These are phyloP conservation scores for Fusarium drepaniforme DNA, from an alignment of 2,329 filamentous ascomycete genomes.

Conservation along the genomic window DNA sequence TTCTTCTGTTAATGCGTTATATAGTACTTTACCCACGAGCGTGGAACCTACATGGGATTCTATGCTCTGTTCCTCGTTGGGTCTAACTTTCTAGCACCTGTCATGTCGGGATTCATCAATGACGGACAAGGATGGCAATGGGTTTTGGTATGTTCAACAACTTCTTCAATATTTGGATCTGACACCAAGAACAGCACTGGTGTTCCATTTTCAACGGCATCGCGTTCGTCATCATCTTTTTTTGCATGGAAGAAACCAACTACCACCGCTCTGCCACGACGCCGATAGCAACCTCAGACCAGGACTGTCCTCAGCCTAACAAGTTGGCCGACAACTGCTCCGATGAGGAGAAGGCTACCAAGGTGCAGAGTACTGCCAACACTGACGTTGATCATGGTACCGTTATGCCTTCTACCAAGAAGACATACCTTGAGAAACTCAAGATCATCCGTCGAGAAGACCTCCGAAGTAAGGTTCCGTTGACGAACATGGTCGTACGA, in stretches of 20 bases:
- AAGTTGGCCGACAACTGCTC: background rate
- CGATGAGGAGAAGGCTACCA: background rate
- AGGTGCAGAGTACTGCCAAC: background rate
- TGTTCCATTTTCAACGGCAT: constrained; percentile 16
- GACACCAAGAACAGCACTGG: constrained; percentile 3
- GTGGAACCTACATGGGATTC: constrained; percentile 15
- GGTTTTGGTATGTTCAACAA: constrained; percentile 10
- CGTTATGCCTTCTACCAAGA: background rate
- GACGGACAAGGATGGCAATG: constrained; percentile 24
- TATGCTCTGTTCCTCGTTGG: constrained; percentile 16
- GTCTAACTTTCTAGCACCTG: constrained; percentile 14
- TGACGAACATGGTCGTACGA: background rate
- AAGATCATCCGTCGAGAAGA: background rate
- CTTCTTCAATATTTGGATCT: background rate
- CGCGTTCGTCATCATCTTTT: constrained; percentile 6
- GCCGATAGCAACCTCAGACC: background rate
- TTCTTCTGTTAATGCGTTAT: background rate
- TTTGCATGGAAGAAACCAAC: constrained; percentile 25
- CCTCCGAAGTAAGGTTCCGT: background rate
- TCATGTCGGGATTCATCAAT: constrained; percentile 29
- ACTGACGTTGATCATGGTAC: background rate
- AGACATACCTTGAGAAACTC: constrained; percentile 10
- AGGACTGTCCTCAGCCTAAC: background rate
- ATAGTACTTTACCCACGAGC: constrained; percentile 21
- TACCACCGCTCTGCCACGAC: background rate